phyloP scores from a whole-genome alignment of 148 eudicot species.

The Linanthus parryae region DNA sequence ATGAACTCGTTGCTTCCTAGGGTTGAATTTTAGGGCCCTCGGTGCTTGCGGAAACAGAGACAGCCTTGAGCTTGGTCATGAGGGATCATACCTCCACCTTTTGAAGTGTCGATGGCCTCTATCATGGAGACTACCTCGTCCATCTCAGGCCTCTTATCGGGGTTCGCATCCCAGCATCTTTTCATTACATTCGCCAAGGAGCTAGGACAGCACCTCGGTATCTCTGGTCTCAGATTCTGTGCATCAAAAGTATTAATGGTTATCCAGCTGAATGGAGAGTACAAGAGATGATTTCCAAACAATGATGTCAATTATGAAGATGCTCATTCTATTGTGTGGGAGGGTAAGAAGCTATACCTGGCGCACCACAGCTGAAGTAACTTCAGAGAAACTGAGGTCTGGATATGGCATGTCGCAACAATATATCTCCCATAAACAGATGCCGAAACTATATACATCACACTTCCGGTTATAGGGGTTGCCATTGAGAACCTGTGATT shows the following conservation, averaged over 20 bases:
- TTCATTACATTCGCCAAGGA: constrained; percentile 85
- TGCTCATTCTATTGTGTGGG: neutral
- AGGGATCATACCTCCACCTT: constrained; percentile 99
- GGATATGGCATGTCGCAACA: constrained; percentile 99
- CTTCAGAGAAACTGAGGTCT: constrained; percentile 94
- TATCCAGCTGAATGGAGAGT: constrained; percentile 1
- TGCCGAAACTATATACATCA: constrained; percentile 95
- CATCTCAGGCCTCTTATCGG: constrained; percentile 95
- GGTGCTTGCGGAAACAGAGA: constrained; percentile 66
- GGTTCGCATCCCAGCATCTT: constrained; percentile 98
- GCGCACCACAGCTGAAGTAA: constrained; percentile 95
- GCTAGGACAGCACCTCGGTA: constrained; percentile 97
- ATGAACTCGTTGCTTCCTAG: too few species aligned
- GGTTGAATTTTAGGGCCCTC: constrained; percentile 59
- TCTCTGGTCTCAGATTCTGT: constrained; percentile 93
- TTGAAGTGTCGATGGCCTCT: constrained; percentile 90
- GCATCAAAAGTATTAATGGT: neutral
- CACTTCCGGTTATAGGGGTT: constrained; percentile 92
- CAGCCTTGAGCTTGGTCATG: constrained; percentile 80
- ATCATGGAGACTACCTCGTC: constrained; percentile 81
- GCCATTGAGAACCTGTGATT: constrained; percentile 84
- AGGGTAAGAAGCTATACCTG: constrained; percentile 42
- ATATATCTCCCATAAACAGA: constrained; percentile 92
- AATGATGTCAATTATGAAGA: neutral
- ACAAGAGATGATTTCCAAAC: too few species aligned